A percentile compares a stretch with the other conserved stretches of the same genome.
Conservation (phyloP, 1,284 basidiomycete species). For the Papiliotrema laurentii region DNA sequence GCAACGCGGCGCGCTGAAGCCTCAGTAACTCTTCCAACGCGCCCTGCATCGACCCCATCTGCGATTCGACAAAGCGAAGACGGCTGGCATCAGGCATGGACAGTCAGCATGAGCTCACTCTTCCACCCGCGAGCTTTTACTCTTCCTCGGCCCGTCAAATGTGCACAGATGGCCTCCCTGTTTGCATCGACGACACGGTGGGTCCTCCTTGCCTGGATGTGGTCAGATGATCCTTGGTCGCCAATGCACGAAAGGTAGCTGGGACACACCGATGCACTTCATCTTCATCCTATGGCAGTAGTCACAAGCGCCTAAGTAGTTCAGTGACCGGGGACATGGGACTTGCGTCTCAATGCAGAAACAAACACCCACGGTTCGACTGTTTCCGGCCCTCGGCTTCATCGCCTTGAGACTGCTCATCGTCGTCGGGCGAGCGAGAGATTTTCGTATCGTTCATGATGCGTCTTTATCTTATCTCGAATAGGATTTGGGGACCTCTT, state of each 20-base stretch:
- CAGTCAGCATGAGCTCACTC: slow-evolving; percentile 58
- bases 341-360: neutral
- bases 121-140: slow-evolving; percentile 61
- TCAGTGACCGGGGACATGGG: neutral
- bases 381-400: neutral
- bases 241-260: neutral
- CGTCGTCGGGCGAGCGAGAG: neutral
- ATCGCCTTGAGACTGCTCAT: neutral
- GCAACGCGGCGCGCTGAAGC: slow-evolving; percentile 53
- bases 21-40: slow-evolving; percentile 71
- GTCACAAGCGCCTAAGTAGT: slow-evolving; percentile 10
- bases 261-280: slow-evolving; percentile 46
- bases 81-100: slow-evolving; percentile 54
- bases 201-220: slow-evolving; percentile 65
- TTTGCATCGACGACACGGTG: slow-evolving; percentile 81
- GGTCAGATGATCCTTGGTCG: neutral
- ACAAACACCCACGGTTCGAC: neutral
- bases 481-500: too few species aligned
- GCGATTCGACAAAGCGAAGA: slow-evolving; percentile 74
- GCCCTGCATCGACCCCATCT: slow-evolving; percentile 71
- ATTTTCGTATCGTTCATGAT: neutral
- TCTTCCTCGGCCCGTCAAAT: slow-evolving; percentile 85
- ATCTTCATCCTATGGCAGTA: slow-evolving; percentile 53
- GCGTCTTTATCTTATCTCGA: neutral
- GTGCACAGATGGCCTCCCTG: slow-evolving; percentile 78